phyloP scores from a whole-genome alignment of 768 basidiomycete genomes.

The Porphyrellus cyaneotinctus region DNA sequence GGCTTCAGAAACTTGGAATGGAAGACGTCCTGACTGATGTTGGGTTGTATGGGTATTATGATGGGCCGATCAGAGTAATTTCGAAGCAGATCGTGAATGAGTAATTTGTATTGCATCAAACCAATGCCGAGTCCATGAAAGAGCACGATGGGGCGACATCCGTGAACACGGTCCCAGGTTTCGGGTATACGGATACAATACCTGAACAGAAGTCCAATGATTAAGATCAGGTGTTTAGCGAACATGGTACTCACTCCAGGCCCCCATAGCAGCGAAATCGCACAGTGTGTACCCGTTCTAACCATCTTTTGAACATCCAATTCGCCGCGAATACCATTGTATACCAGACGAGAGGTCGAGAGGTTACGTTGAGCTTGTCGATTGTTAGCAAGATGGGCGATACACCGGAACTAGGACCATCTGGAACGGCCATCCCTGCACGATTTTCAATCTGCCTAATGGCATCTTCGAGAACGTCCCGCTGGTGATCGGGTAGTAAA shows the following conservation, averaged over 20 bases:
- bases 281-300: constrained; percentile 41
- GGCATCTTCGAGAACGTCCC: constrained; percentile 52
- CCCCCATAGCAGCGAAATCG: constrained; percentile 50
- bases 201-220: constrained; percentile 32
- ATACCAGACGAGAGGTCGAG: constrained; percentile 70
- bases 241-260: constrained; percentile 54
- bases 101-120: constrained; percentile 60
- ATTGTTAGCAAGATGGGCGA: constrained; percentile 67
- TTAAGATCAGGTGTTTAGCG: neutral
- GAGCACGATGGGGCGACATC: constrained; percentile 72
- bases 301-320: constrained; percentile 41
- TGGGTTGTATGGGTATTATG: constrained; percentile 75
- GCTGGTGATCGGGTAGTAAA: constrained; percentile 43
- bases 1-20: constrained; percentile 71
- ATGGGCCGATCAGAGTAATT: constrained; percentile 65
- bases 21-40: constrained; percentile 83
- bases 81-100: constrained; percentile 56
- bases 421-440: constrained; percentile 58
- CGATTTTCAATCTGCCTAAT: constrained; percentile 66
- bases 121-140: constrained; percentile 89
- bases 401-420: constrained; percentile 51
- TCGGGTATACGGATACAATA: constrained; percentile 72
- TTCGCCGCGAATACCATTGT: constrained; percentile 47
- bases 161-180: constrained; percentile 55
- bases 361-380: constrained; percentile 66